phyloP scores from a whole-genome alignment of 148 eudicot species.

The Oxyria digyna region DNA sequence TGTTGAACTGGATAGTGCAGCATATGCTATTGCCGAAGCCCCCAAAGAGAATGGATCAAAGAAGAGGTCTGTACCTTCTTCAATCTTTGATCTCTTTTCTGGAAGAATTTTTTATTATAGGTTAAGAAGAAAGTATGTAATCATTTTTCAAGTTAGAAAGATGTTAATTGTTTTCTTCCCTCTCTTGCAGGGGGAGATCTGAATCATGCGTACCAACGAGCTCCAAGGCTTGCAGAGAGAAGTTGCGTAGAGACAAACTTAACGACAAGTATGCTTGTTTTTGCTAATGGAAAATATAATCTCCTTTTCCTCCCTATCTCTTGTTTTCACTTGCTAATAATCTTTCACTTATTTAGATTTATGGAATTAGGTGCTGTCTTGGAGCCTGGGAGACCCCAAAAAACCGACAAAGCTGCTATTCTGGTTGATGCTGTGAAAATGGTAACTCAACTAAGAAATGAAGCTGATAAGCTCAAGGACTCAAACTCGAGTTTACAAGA shows the following conservation, averaged over 20 bases:
- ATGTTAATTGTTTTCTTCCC: neutral
- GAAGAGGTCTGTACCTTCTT: slow-evolving; percentile 41
- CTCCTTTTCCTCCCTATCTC: neutral
- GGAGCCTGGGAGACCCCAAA: slow-evolving; percentile 60
- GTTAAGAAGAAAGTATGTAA: neutral
- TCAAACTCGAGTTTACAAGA: slow-evolving; percentile 49
- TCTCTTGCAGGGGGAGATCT: slow-evolving; percentile 47
- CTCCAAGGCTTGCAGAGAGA: slow-evolving; percentile 85
- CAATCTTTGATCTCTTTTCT: neutral
- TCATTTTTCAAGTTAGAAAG: neutral
- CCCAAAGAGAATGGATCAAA: slow-evolving; percentile 52
- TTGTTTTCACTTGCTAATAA: neutral
- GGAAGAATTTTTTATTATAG: neutral
- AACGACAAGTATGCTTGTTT: slow-evolving; percentile 51
- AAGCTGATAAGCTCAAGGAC: slow-evolving; percentile 58
- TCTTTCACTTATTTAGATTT: slow-evolving; percentile 31
- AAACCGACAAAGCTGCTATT: slow-evolving; percentile 63
- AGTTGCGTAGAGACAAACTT: slow-evolving; percentile 62
- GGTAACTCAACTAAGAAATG: slow-evolving; percentile 53
- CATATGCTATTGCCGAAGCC: slow-evolving; percentile 42
- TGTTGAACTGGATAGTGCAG: slow-evolving; percentile 54
- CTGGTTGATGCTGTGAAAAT: slow-evolving; percentile 56
- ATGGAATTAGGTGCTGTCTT: slow-evolving; percentile 53
- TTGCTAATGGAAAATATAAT: neutral
- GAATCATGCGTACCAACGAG: slow-evolving; percentile 54